These are phyloP conservation scores for Penicillium ochrochloron DNA, from an alignment of 495 filamentous ascomycete genomes.

Conservation along the genomic window DNA sequence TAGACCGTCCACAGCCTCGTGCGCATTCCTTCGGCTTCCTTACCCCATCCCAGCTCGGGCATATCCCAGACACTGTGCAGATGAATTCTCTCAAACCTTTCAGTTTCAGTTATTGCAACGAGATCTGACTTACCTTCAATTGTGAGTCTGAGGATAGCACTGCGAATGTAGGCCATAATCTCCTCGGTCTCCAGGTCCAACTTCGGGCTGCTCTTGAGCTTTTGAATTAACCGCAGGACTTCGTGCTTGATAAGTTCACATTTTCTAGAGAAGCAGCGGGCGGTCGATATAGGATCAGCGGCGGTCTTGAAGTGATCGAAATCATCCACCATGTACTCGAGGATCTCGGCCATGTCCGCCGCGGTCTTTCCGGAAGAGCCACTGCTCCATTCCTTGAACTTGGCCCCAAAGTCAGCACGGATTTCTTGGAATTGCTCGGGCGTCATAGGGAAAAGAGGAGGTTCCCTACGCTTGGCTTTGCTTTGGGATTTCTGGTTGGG, in stretches of 20 bases:
- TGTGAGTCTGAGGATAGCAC: not conserved
- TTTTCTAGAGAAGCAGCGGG: not conserved
- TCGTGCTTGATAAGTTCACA: not conserved
- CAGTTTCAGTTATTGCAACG: not conserved
- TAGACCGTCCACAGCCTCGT: conserved; percentile 1
- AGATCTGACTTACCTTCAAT: not conserved
- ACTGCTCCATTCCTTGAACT: not conserved
- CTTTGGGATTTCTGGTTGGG: not conserved
- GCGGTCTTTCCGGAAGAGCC: not conserved
- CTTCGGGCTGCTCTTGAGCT: not conserved
- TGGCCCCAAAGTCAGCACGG: conserved; percentile 4
- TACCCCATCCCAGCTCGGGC: not conserved
- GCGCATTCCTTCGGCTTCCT: not conserved
- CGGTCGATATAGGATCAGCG: not conserved
- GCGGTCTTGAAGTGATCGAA: not conserved
- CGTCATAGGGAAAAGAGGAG: conserved; percentile 3
- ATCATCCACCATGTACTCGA: conserved; percentile 12
- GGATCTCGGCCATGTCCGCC: conserved; percentile 5
- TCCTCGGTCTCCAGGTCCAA: not conserved
- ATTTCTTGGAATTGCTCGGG: not conserved
- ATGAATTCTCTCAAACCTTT: not conserved
- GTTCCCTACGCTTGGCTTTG: not conserved
- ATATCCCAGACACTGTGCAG: not conserved
- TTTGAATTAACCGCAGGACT: not conserved
- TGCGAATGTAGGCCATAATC: not conserved